Conservation (phyloP, 2,329 filamentous ascomycete genomes). For the Penicillium capsulatum region DNA sequence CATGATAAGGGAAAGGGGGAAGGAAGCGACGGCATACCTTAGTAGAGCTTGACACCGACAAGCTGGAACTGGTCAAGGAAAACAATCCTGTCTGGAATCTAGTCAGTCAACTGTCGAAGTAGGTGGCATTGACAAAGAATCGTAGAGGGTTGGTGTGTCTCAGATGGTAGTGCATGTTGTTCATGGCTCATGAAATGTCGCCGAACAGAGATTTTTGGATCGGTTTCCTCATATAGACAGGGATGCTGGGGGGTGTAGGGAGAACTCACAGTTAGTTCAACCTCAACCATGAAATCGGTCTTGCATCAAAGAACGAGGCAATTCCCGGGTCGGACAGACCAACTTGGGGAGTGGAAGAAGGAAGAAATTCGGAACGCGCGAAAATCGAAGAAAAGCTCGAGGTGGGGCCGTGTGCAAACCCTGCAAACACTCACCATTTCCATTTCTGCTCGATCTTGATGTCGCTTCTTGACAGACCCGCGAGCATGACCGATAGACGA, state of each 20-base stretch:
- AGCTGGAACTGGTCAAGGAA: conserved; percentile 1
- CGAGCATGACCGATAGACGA: conserved; percentile 60
- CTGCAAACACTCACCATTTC: conserved; percentile 40
- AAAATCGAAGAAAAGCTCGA: conserved; percentile 16
- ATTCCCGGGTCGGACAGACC: background rate
- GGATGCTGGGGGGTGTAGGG: background rate
- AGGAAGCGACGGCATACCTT: conserved; percentile 15
- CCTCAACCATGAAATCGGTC: background rate
- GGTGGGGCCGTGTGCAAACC: conserved; percentile 33
- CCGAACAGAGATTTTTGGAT: conserved; percentile 51
- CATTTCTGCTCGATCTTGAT: conserved; percentile 25
- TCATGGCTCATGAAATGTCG: conserved; percentile 54
- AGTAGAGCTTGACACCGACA: conserved; percentile 7
- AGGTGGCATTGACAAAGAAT: conserved; percentile 5
- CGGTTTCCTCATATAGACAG: conserved; percentile 48
- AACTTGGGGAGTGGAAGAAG: conserved; percentile 2
- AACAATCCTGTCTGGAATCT: conserved; percentile 11
- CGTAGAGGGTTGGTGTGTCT: conserved; percentile 21
- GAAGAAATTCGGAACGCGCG: conserved; percentile 1
- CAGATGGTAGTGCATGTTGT: conserved; percentile 63
- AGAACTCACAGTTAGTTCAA: conserved; percentile 27
- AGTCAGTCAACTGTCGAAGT: conserved; percentile 13
- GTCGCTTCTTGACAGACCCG: conserved; percentile 9
- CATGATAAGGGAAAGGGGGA: conserved; percentile 29
- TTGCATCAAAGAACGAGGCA: too few species aligned